Evolutionary conservation across 2,329 filamentous ascomycete genomes (phyloP).

Genomic region (Colletotrichum sp.): DNA sequence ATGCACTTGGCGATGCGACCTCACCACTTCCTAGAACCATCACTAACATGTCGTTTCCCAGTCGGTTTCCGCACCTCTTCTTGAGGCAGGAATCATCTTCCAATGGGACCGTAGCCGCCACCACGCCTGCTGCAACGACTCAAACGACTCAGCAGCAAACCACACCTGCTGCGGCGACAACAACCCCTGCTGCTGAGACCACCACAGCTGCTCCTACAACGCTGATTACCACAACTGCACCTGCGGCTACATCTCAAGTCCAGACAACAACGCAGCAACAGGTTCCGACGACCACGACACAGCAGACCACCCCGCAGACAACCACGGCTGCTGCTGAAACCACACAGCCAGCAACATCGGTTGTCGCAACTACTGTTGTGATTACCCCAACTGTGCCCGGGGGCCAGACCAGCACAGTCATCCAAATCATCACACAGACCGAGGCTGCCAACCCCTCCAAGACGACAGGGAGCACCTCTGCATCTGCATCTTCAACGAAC

Average conservation of each 20-base stretch:
- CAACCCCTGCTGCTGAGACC: not conserved
- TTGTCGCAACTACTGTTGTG: not conserved
- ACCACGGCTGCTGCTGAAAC: not conserved
- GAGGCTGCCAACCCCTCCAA: not conserved
- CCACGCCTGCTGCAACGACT: conserved; percentile 13
- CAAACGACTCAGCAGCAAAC: not conserved
- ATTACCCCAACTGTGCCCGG: conserved; percentile 13
- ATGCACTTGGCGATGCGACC: not conserved
- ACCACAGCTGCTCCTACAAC: conserved; percentile 20
- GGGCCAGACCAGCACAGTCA: conserved; percentile 25
- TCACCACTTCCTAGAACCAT: not conserved
- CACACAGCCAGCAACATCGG: not conserved
- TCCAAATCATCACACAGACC: conserved; percentile 26
- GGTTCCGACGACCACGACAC: not conserved
- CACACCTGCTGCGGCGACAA: not conserved
- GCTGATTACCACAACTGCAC: conserved; percentile 9
- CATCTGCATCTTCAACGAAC: conserved; percentile 32
- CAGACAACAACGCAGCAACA: conserved; percentile 13
- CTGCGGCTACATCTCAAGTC: conserved; percentile 13
- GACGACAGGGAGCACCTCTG: conserved; percentile 25
- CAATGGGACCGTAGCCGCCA: not conserved
- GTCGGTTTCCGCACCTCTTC: conserved; percentile 26
- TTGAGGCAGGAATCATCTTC: conserved; percentile 29
- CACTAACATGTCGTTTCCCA: conserved; percentile 33
- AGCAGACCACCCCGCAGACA: not conserved